A percentile compares a stretch with the other conserved stretches of the same genome.
Evolutionary conservation across 306 rosid genomes (phyloP).

Genomic region (Purshia tridentata): DNA sequence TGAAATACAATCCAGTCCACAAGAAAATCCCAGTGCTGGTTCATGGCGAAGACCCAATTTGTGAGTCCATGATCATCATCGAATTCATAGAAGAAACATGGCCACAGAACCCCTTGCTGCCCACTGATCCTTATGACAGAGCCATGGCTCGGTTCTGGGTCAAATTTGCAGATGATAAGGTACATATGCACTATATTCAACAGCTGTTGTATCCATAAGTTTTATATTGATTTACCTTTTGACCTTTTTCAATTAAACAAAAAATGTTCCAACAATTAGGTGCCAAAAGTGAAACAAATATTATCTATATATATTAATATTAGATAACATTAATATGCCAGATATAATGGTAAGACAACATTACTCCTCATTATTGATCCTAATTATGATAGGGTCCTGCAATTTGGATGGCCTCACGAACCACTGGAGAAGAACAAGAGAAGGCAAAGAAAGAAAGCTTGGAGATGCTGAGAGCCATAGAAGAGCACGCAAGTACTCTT

Average conservation of each 20-base stretch:
- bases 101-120: constrained; percentile 45
- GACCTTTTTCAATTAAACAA: too few species aligned
- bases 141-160: constrained; percentile 54
- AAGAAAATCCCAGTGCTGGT: constrained; percentile 56
- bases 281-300: too few species aligned
- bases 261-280: too few species aligned
- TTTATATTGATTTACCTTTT: too few species aligned
- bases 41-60: constrained; percentile 47
- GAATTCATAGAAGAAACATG: constrained; percentile 52
- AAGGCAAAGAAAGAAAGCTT: constrained; percentile 10
- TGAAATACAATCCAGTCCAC: constrained; percentile 46
- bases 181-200: neutral
- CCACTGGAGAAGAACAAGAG: constrained; percentile 12
- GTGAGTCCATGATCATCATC: constrained; percentile 50
- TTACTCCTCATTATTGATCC: too few species aligned
- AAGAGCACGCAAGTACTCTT: constrained; percentile 27
- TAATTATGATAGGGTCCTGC: neutral
- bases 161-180: constrained; percentile 35
- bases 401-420: constrained; percentile 1
- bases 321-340: too few species aligned
- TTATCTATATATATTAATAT: too few species aligned
- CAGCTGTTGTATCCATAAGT: too few species aligned
- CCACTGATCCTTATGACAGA: constrained; percentile 39
- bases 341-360: too few species aligned
- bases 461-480: constrained; percentile 28